These are phyloP conservation scores for Auriculariales sp. DNA, from an alignment of 768 basidiomycete genomes.

Conservation along the genomic window DNA sequence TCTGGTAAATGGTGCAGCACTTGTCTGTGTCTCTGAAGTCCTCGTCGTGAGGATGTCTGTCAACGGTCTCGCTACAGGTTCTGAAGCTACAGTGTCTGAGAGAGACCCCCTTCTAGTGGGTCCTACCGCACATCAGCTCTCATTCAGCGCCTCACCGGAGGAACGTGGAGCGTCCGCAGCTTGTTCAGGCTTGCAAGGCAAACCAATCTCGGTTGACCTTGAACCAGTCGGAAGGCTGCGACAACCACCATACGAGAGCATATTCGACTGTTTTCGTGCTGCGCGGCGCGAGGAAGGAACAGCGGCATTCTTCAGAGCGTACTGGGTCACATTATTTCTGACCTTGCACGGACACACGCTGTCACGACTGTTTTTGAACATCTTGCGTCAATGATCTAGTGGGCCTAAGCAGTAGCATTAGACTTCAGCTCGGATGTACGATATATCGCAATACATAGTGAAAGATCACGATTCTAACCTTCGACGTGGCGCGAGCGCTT, in stretches of 20 bases:
- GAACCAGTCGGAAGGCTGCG: background rate
- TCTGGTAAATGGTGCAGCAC: no score
- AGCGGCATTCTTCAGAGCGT: background rate
- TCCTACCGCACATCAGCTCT: no score
- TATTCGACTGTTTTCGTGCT: background rate
- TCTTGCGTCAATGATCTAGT: background rate
- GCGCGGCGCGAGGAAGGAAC: background rate
- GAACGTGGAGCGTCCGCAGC: no score
- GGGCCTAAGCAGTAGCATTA: background rate
- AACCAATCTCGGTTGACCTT: background rate
- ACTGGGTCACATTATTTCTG: background rate
- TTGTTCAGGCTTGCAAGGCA: background rate
- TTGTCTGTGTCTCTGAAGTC: no score
- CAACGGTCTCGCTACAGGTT: background rate
- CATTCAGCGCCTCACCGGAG: no score
- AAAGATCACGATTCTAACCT: background rate
- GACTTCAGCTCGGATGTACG: background rate
- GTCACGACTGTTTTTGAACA: background rate
- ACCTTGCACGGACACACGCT: background rate
- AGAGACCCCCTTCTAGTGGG: background rate
- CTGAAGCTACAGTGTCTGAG: background rate
- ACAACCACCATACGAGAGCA: background rate
- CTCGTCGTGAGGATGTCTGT: background rate
- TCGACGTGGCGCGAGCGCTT: background rate
- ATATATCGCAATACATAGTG: no score